Evolutionary conservation across 768 basidiomycete species (phyloP), one percentile per base, ranked within the genome.

Genomic region (Pleurotus eryngii): DNA sequence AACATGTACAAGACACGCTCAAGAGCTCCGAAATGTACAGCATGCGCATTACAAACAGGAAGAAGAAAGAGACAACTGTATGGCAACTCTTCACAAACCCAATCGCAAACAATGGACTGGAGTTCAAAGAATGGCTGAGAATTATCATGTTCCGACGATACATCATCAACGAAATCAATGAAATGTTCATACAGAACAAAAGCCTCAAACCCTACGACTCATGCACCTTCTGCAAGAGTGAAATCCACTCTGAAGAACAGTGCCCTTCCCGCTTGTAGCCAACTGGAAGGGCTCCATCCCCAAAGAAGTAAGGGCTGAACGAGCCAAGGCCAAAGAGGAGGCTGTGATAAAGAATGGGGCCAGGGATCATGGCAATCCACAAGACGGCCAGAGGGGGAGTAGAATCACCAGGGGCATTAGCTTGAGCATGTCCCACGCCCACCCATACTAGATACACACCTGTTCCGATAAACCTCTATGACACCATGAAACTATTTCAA

Each of bases 221-320:
- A 3, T 53, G 50, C 20, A 9, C 30, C 38, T 53, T 53, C 50
- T 53, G 50, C 37, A 53, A 53, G 40, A 37, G 40, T 20, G 50
- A 53, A 4, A 53, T 17, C 27, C 50, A 53, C 38, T 22, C 46
- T 5, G 46, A 48, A 24, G 38, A 40, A 8, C 18, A 22, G 6
- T 53, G 50, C 50, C 50, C 12, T 42, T 53, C 38, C 50, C 50
- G 1, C 50, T n/a, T 8, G 37, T 22, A 2, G 26, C 20, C 11
- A 38, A 40, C 30, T 53, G 50, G 50, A 53, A 53, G 18, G 50
- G 50, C 5, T 38, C 50, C 1, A 18, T 24, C 30, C 50, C 50
- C 7, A 42, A 27, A 5, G 50, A 53, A 14, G 50, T 53, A 1
- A 5, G 20, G 7, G 50, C 35, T 4, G 17, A 12, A 22, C 20